Evolutionary conservation across 2,329 filamentous ascomycete genomes (phyloP), one percentile per base, ranked within the genome.

Genomic region (Cladophialophora yegresii): DNA sequence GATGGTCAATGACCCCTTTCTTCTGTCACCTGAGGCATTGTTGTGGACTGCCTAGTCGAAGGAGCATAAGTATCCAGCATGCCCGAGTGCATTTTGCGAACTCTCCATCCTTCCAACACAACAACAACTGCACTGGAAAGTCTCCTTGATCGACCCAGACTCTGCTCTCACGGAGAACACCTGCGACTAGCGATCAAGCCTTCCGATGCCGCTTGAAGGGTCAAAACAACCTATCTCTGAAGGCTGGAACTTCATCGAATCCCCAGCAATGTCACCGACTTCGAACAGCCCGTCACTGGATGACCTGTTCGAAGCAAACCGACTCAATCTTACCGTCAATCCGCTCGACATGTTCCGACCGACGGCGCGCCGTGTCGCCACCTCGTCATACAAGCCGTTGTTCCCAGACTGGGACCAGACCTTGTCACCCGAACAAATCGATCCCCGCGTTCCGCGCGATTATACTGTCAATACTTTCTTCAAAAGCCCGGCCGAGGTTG

Each of bases 31-130:
- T 6, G 16, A 20, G 16, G 36, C 36, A 43, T 43, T 43, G 16
- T 43, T 43, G 36, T n/a, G 16, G 16, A n/a, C 36, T 43, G 36
- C 36, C 13, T n/a, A 20, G 36, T 43, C 36, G 16, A 43, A 7
- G 36, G 1, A 43, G 28, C 47, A 40, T 50, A 59, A 50, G 28
- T 51, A 30, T 7, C 8, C 3, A 22, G n/a, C n/a, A 43, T 26
- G 30, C 45, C 13, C 57, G 23, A 6, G 10, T 9, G 20, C 4
- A 20, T 36, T 54, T 23, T 43, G 36, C 8, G 12, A 28, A 33
- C 16, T 54, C 50, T 45, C 36, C 58, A 61, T 61, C 58, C 58
- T 61, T 61, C 58, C 4, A 61, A 61, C 58, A 12, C 58, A 45
- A 61, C 23, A 47, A 28, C 30, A 32, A 26, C 28, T n/a, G 57